Conservation (phyloP, 2,329 filamentous ascomycete genomes). For the Lachnellula arida region DNA sequence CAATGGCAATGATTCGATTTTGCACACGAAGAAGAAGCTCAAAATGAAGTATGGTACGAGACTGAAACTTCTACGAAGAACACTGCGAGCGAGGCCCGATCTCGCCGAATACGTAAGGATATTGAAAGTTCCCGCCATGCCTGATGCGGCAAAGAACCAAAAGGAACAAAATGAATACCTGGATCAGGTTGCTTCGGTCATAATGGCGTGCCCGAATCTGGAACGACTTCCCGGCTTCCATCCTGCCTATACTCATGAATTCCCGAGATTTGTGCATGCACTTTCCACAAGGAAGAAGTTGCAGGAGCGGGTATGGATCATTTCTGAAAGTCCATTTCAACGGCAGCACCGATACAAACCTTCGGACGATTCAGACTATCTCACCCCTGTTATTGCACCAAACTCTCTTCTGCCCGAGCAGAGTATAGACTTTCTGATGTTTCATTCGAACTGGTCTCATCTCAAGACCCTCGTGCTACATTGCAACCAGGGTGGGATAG, state of each 20-base stretch:
- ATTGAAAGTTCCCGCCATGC: slow-evolving; percentile 50
- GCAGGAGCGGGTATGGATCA: slow-evolving; percentile 55
- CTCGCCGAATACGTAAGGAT: slow-evolving; percentile 52
- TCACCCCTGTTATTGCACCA: slow-evolving; percentile 28
- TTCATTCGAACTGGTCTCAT: slow-evolving; percentile 51
- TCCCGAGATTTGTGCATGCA: slow-evolving; percentile 53
- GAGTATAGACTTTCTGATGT: slow-evolving; percentile 43
- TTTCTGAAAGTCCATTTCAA: slow-evolving; percentile 34
- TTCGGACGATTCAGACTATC: slow-evolving; percentile 18
- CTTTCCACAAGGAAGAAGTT: slow-evolving; percentile 52
- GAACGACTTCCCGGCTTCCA: slow-evolving; percentile 53
- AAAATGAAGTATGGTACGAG: slow-evolving; percentile 50
- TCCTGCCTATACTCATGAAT: slow-evolving; percentile 50
- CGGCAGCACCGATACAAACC: slow-evolving; percentile 32
- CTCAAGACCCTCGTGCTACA: slow-evolving; percentile 55
- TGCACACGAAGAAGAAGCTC: slow-evolving; percentile 51
- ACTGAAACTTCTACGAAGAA: slow-evolving; percentile 52
- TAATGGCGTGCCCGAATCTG: slow-evolving; percentile 62
- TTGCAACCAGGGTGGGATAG: slow-evolving; percentile 51
- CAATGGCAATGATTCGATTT: slow-evolving; percentile 49
- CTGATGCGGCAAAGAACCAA: slow-evolving; percentile 33
- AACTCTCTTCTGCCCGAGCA: slow-evolving; percentile 39
- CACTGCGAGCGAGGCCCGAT: slow-evolving; percentile 48
- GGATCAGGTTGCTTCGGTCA: slow-evolving; percentile 52
- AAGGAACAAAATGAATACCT: slow-evolving; percentile 46